Conservation (phyloP, 345 rosid species). For the Euphorbia pulcherrima region DNA sequence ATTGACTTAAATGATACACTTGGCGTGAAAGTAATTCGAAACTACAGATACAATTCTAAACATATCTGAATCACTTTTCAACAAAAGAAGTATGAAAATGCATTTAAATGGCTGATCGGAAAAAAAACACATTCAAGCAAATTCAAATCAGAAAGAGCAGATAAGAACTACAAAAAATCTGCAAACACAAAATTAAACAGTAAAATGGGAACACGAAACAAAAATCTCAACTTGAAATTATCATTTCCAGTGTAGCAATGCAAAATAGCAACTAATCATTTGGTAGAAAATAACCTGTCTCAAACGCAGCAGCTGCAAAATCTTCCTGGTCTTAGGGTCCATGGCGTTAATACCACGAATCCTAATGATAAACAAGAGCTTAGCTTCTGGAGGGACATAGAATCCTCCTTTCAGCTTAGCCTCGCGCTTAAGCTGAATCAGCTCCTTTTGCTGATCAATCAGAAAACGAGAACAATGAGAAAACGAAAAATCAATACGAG, state of each 20-base stretch:
- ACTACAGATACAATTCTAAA: not conserved
- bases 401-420: conserved; percentile 29
- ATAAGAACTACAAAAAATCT: no score
- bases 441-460: not conserved
- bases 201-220: no score
- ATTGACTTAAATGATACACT: not conserved
- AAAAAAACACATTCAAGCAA: not conserved
- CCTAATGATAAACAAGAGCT: conserved; percentile 23
- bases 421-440: conserved; percentile 4
- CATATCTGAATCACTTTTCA: not conserved
- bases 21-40: not conserved
- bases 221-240: not conserved
- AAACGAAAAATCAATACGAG: not conserved
- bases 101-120: not conserved
- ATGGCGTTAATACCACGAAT: conserved; percentile 70
- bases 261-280: not conserved
- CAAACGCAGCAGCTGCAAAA: conserved; percentile 83
- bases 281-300: conserved; percentile 55
- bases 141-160: not conserved
- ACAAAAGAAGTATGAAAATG: not conserved
- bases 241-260: not conserved
- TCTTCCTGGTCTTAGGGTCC: conserved; percentile 78
- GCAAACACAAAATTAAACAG: not conserved
- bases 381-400: conserved; percentile 28
- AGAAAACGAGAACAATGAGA: not conserved